Percentiles rank a stretch among this genome's conserved stretches.
These are phyloP conservation scores for Akanthomyces muscarius DNA, from an alignment of 2,329 filamentous ascomycete species.

Conservation along the genomic window DNA sequence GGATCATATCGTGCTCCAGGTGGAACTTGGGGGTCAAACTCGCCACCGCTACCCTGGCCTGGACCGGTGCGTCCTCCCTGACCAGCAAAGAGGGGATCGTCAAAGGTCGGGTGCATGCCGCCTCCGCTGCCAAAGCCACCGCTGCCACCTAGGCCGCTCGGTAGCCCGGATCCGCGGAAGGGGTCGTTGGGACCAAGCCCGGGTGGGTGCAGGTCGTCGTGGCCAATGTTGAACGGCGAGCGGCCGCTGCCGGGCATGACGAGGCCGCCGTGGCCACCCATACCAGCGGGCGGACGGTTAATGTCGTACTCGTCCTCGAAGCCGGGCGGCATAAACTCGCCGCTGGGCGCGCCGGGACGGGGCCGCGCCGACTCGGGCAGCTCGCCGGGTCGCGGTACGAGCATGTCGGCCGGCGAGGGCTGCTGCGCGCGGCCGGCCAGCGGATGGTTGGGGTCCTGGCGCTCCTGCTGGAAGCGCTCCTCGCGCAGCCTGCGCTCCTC, in stretches of 20 bases:
- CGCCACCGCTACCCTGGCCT: slow-evolving; percentile 35
- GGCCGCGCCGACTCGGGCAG: slow-evolving; percentile 55
- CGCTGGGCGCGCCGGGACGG: slow-evolving; percentile 55
- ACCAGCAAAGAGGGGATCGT: slow-evolving; percentile 79
- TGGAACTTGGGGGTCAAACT: slow-evolving; percentile 65
- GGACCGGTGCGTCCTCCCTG: slow-evolving; percentile 40
- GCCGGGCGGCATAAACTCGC: slow-evolving; percentile 77
- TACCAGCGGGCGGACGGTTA: slow-evolving; percentile 51
- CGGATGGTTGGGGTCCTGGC: slow-evolving; percentile 30
- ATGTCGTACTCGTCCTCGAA: slow-evolving; percentile 94
- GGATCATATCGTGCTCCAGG: slow-evolving; percentile 93
- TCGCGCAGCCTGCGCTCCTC: slow-evolving; percentile 38
- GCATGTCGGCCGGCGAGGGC: slow-evolving; percentile 53
- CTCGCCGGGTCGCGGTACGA: slow-evolving; percentile 64
- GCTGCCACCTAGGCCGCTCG: slow-evolving; percentile 33
- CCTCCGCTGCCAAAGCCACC: slow-evolving; percentile 39
- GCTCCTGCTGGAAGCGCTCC: slow-evolving; percentile 39
- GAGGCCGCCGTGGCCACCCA: slow-evolving; percentile 20
- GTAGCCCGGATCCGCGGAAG: slow-evolving; percentile 59
- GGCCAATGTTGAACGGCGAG: slow-evolving; percentile 68
- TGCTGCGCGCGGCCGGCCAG: slow-evolving; percentile 33
- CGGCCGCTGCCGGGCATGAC: slow-evolving; percentile 37
- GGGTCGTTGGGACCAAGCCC: slow-evolving; percentile 84
- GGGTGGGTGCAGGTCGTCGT: slow-evolving; percentile 82
- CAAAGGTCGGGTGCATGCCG: slow-evolving; percentile 95